Conservation (phyloP, 2,329 filamentous ascomycete genomes). For the Pseudopyricularia javanii region DNA sequence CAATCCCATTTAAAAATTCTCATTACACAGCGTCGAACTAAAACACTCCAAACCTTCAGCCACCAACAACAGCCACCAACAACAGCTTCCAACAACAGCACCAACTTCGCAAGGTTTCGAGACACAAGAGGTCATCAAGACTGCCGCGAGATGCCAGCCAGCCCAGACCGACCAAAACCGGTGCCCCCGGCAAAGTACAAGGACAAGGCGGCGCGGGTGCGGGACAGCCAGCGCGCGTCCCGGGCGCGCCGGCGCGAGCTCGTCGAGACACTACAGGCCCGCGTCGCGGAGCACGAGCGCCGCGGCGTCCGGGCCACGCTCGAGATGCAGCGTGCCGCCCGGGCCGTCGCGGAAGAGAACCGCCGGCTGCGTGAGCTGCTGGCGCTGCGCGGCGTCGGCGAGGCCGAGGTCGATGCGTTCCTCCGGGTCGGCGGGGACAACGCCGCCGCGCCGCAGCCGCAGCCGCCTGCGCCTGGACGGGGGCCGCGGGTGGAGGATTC, state of each 20-base stretch:
- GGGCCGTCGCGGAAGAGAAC: conserved; percentile 36
- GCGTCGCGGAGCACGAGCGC: conserved; percentile 33
- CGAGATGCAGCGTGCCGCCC: conserved; percentile 41
- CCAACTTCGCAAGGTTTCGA: too few species aligned
- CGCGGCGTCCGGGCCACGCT: conserved; percentile 33
- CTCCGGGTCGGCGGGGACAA: not conserved
- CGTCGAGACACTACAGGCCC: conserved; percentile 31
- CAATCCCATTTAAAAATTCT: too few species aligned
- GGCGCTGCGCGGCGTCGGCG: conserved; percentile 1
- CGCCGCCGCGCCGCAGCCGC: not conserved
- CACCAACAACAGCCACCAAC: too few species aligned
- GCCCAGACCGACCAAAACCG: too few species aligned
- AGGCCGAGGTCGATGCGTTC: conserved; percentile 2
- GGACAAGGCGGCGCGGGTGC: conserved; percentile 10
- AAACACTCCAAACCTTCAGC: too few species aligned
- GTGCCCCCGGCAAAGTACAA: too few species aligned
- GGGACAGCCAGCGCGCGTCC: conserved; percentile 41
- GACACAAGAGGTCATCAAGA: too few species aligned
- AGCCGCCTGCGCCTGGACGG: not conserved
- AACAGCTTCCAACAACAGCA: too few species aligned
- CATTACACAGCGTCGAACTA: too few species aligned
- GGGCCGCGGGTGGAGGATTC: not conserved
- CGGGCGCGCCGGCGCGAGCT: conserved; percentile 38
- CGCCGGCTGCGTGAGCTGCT: conserved; percentile 23
- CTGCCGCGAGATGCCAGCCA: too few species aligned